Conservation (phyloP, 306 rosid species). For the Carpinus fangiana region DNA sequence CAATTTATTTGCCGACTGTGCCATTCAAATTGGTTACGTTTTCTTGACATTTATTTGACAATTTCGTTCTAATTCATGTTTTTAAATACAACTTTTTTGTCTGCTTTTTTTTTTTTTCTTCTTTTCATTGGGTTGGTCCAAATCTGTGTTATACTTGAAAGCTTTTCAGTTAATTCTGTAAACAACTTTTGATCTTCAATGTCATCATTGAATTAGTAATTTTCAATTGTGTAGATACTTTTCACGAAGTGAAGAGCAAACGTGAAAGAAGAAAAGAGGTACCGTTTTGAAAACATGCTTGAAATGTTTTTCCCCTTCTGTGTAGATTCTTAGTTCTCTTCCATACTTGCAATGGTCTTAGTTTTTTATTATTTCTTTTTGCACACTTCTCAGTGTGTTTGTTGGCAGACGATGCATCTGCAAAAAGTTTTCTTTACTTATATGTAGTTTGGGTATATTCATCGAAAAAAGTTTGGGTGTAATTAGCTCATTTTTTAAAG, state of each 20-base stretch:
- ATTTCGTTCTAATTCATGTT: too few species aligned
- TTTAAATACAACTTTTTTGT: too few species aligned
- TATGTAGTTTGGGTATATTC: too few species aligned
- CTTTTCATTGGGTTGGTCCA: neutral
- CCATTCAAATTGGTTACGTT: too few species aligned
- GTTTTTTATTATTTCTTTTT: too few species aligned
- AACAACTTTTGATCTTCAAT: neutral
- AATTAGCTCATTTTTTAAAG: too few species aligned
- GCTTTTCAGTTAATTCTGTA: neutral
- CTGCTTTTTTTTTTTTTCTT: neutral
- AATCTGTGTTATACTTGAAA: neutral
- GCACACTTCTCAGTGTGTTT: neutral
- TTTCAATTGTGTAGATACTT: conserved; percentile 57
- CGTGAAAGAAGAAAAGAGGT: conserved; percentile 90
- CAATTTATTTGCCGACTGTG: neutral
- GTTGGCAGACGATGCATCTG: neutral
- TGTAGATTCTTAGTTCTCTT: neutral
- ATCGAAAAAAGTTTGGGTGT: too few species aligned
- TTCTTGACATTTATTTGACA: neutral
- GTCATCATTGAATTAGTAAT: conserved; percentile 20
- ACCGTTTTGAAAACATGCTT: conserved; percentile 16
- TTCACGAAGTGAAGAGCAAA: conserved; percentile 79
- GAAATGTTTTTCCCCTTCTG: neutral
- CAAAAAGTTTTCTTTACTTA: too few species aligned
- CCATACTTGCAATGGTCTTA: neutral